Base-by-base conservation (phyloP, 331 rosid genomes). In the Phaseolus coccineus region DNA sequence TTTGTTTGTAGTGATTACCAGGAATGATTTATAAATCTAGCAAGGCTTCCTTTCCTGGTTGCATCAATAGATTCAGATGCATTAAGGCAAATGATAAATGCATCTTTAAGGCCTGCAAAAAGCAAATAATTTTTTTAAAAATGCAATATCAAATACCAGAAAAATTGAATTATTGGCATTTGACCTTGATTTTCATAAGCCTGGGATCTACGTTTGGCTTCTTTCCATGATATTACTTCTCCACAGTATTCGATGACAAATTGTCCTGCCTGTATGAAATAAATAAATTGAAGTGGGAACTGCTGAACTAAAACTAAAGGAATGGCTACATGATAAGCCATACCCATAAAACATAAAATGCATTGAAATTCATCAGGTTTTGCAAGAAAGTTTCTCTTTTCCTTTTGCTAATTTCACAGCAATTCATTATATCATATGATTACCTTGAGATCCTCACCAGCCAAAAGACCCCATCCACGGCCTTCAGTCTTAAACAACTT, bases 151-250 rank as follows among this genome's bases (percentile, higher is more conserved):
- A 77, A 39, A 58, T 72, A 52, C 33, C 73, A 76, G 65, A 22
- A 63, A 73, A 37, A 77, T 39, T 57, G 76, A 88, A 73, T 50
- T 55, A 77, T 73, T 57, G 77, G 55, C 46, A 65, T 53, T 64
- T 70, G 81, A 94, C 98, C 99, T 89, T 90, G 94, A 82, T 24
- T 57, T 80, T 93, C 98, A 82, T 95, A 95, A 72, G 90, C 89
- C 8, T 95, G 98, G 50, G 99, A 88, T 89, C 98, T 91, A 70
- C 88, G 84, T 74, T 93, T 95, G 64, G 99, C 99, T 88, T 95
- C 97, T 82, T 93, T 95, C 90, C 98, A 93, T 47, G 98, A 90
- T 73, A 95, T 95, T 58, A 95, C 98, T 90, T 95, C 99, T 85
- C 99, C 99, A 75, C 93, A 93, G 84, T 95, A 95, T 84, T 95